These are phyloP conservation scores for Leccinum longicurvipes DNA, from an alignment of 768 basidiomycete species.

Conservation along the genomic window DNA sequence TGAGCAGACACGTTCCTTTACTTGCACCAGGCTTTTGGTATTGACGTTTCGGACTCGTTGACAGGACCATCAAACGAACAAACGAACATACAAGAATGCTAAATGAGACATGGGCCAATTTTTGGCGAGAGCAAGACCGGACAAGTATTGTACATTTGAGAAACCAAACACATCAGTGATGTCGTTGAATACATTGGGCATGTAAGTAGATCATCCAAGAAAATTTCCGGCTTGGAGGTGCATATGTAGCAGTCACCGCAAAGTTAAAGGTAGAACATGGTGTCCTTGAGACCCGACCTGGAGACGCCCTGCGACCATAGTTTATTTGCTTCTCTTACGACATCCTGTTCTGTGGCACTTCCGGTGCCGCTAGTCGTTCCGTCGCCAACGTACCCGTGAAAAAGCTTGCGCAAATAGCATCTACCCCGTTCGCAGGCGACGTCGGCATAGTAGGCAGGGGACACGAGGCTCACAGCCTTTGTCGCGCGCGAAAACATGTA, in stretches of 20 bases:
- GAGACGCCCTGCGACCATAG: conserved; percentile 58
- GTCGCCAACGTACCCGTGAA: conserved; percentile 33
- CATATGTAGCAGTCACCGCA: background rate
- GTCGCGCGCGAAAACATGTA: conserved; percentile 63
- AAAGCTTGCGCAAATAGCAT: conserved; percentile 48
- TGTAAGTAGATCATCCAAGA: background rate
- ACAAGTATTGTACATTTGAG: background rate
- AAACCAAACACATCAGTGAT: conserved; percentile 1
- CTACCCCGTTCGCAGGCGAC: conserved; percentile 53
- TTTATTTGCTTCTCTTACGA: conserved; percentile 49
- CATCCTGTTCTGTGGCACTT: conserved; percentile 44
- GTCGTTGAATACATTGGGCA: background rate
- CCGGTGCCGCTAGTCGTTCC: conserved; percentile 32
- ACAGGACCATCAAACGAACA: background rate
- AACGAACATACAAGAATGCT: background rate
- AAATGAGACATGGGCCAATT: background rate
- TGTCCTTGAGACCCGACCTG: conserved; percentile 51
- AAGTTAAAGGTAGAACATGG: conserved; percentile 72
- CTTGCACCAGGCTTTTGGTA: background rate
- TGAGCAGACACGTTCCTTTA: background rate
- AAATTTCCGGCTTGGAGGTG: background rate
- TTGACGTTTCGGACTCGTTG: background rate
- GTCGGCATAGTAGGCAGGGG: conserved; percentile 42
- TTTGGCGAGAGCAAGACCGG: background rate
- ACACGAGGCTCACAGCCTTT: conserved; percentile 38